A percentile compares a stretch with the other conserved stretches of the same genome.
phyloP scores from a whole-genome alignment of 2,329 filamentous ascomycete species.

The Claviceps lovelessii region DNA sequence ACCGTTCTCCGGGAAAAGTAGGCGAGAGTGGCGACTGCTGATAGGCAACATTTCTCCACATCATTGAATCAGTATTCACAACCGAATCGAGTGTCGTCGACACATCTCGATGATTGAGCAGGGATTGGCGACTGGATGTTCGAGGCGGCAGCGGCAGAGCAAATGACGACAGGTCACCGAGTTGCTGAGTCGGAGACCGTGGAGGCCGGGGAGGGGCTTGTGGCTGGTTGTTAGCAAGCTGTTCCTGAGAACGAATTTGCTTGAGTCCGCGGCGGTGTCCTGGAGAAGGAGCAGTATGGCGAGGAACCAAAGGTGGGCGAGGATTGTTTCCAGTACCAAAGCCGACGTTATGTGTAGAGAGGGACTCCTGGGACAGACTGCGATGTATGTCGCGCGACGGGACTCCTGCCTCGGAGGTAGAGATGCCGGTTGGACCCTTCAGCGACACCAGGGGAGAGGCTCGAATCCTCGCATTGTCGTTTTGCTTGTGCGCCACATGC shows the following conservation, averaged over 20 bases:
- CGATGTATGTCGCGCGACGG: not conserved
- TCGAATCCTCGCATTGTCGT: conserved; percentile 30
- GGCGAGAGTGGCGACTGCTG: conserved; percentile 16
- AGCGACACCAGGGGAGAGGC: not conserved
- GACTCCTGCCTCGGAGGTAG: not conserved
- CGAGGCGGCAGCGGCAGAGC: conserved; percentile 37
- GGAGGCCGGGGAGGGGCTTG: conserved; percentile 30
- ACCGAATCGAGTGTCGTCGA: conserved; percentile 21
- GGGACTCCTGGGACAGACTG: conserved; percentile 20
- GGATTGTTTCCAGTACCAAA: not conserved
- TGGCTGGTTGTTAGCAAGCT: conserved; percentile 31
- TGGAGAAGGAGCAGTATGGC: conserved; percentile 10
- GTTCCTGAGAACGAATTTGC: conserved; percentile 34
- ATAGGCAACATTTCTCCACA: not conserved
- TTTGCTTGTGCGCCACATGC: conserved; percentile 45
- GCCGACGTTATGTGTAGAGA: not conserved
- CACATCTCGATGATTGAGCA: conserved; percentile 26
- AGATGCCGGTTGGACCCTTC: not conserved
- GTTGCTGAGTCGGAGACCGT: conserved; percentile 29
- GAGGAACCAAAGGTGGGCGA: conserved; percentile 9
- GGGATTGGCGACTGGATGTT: conserved; percentile 37
- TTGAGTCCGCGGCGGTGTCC: conserved; percentile 25
- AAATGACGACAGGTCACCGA: conserved; percentile 15
- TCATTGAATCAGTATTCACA: conserved; percentile 16
- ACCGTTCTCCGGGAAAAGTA: conserved; percentile 10